Evolutionary conservation across 2,329 filamentous ascomycete genomes (phyloP), one percentile per base, ranked within the genome.

Genomic region (Plectosphaerella sp.): DNA sequence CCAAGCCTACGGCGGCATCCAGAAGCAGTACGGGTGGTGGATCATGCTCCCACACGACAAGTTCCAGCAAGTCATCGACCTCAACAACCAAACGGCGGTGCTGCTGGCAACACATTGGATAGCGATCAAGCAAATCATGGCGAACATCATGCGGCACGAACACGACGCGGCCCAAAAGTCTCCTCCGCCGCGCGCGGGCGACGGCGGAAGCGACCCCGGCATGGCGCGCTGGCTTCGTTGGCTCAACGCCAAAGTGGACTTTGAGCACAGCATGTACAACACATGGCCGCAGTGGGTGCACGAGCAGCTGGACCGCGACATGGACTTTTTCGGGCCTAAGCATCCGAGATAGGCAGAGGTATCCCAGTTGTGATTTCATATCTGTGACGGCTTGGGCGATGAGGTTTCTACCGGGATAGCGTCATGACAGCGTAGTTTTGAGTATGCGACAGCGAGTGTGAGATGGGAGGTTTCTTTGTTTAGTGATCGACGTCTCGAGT

Each of bases 231-330:
- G 79, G 79, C 69, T 83, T 11, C 71, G 66, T 58, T 67, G 77
- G 50, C 67, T 80, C 35, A 83, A 82, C 59, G 60, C 65, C 11
- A 67, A 72, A 54, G 67, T 82, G 16, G 72, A 74, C 53, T 63
- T 62, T 33, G 71, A 73, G 55, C 70, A 79, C 50, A 63, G 62
- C 48, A 57, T 58, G 20, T 79, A 78, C 55, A 81, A 81, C 51
- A 64, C 69, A 57, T 82, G 77, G 77, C 79, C 79, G 15, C 52
- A 69, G 60, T 82, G 79, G 79, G 78, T 82, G 4, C 75, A 80
- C 58, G 67, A 68, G 50, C 74, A 77, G 65, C 62, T 82, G 49
- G 71, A 73, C 8, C 57, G 56, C 42, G 74, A 82, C 49, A 54
- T 67, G n/a, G 59, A 61, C 0, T 76, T 71, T 53, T 82, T 81